Percentiles rank a stretch among this genome's conserved stretches.
Conservation (phyloP, 148 eudicot species). For the Drosera capensis region DNA sequence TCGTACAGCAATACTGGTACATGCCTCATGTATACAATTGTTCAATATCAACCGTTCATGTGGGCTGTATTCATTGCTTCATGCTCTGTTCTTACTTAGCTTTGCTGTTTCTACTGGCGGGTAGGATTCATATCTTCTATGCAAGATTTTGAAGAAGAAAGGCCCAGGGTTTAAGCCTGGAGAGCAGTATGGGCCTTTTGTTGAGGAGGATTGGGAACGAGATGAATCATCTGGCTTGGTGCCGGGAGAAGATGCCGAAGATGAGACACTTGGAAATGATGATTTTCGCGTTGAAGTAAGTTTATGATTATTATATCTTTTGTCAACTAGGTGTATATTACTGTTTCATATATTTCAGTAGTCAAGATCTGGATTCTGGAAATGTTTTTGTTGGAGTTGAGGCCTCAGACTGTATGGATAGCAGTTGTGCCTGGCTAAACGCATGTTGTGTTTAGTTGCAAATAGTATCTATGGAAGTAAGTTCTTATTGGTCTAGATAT, state of each 20-base stretch:
- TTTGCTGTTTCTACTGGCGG: not conserved
- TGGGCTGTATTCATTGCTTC: not conserved
- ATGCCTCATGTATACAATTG: not conserved
- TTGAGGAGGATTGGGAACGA: conserved; percentile 73
- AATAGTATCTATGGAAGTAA: too few relatives aligned
- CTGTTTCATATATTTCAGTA: too few relatives aligned
- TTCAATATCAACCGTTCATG: not conserved
- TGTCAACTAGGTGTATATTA: too few relatives aligned
- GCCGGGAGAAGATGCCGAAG: conserved; percentile 61
- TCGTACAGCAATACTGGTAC: too few relatives aligned
- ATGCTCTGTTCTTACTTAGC: not conserved
- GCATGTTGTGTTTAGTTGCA: too few relatives aligned
- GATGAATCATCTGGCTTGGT: conserved; percentile 35
- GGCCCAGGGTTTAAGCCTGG: conserved; percentile 74
- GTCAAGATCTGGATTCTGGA: too few relatives aligned
- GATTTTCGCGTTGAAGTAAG: conserved; percentile 39
- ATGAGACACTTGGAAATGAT: conserved; percentile 44
- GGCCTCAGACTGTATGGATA: too few relatives aligned
- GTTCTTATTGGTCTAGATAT: too few relatives aligned
- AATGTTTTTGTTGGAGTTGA: too few relatives aligned
- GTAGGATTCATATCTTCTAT: conserved; percentile 65
- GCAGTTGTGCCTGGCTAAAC: too few relatives aligned
- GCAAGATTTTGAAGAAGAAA: conserved; percentile 76
- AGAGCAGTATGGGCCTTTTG: conserved; percentile 75
- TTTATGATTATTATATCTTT: conserved; percentile 6